These are phyloP conservation scores for Fraxinus baroniana DNA, from an alignment of 305 asterid genomes.

Conservation along the genomic window DNA sequence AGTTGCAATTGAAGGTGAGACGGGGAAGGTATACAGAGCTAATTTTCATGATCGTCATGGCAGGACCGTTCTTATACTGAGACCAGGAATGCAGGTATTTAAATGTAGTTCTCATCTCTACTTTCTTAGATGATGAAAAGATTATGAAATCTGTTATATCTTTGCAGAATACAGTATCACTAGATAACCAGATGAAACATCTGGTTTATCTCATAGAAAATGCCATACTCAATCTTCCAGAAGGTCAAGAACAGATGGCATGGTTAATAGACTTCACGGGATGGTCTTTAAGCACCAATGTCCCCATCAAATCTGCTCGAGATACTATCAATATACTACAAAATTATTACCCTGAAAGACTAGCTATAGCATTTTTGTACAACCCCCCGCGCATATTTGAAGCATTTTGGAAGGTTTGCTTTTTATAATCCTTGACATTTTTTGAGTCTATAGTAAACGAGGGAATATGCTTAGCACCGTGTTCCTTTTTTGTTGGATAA, in stretches of 20 bases:
- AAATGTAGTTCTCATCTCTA: neutral
- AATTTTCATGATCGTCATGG: slow-evolving; percentile 86
- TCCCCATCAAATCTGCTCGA: slow-evolving; percentile 80
- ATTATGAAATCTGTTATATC: neutral
- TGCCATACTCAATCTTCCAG: slow-evolving; percentile 88
- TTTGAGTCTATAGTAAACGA: neutral
- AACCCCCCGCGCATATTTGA: slow-evolving; percentile 89
- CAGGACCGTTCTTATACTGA: slow-evolving; percentile 84
- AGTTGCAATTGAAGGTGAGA: slow-evolving; percentile 89
- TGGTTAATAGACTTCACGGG: slow-evolving; percentile 94
- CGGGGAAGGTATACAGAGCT: slow-evolving; percentile 87
- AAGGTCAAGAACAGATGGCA: slow-evolving; percentile 91
- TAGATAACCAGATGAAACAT: slow-evolving; percentile 84
- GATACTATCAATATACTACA: slow-evolving; percentile 71
- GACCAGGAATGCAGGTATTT: slow-evolving; percentile 90
- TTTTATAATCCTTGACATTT: neutral
- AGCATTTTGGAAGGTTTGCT: slow-evolving; percentile 88
- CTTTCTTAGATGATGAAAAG: neutral
- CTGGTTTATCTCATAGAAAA: slow-evolving; percentile 86
- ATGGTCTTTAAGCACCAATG: slow-evolving; percentile 74
- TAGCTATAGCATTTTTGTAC: slow-evolving; percentile 77
- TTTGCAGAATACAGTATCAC: slow-evolving; percentile 70
- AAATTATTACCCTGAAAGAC: slow-evolving; percentile 89
- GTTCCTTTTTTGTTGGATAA: neutral
- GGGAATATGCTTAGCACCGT: neutral